Evolutionary conservation across 2,329 filamentous ascomycete genomes (phyloP).

Genomic region (Colletotrichum brevisporum): DNA sequence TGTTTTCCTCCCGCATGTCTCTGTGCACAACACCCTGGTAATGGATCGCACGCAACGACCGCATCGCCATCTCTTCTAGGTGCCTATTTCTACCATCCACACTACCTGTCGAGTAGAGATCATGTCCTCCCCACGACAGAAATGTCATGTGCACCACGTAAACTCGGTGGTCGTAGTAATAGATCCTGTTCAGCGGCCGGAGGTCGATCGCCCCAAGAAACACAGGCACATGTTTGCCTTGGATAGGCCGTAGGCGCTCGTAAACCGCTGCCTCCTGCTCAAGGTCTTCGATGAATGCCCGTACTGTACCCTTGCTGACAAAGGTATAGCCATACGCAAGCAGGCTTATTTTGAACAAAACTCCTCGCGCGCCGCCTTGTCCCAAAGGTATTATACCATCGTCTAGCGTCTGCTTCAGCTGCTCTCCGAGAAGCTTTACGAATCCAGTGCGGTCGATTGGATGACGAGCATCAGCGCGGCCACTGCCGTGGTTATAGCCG

Average conservation of each 20-base stretch:
- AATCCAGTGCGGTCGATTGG: slow-evolving; percentile 47
- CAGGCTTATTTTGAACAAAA: slow-evolving; percentile 58
- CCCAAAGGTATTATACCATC: slow-evolving; percentile 48
- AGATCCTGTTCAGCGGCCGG: slow-evolving; percentile 47
- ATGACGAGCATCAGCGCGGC: slow-evolving; percentile 42
- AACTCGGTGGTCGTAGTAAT: slow-evolving; percentile 51
- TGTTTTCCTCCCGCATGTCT: slow-evolving; percentile 46
- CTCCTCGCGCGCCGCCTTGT: slow-evolving; percentile 52
- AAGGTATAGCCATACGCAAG: slow-evolving; percentile 59
- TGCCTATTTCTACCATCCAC: neutral
- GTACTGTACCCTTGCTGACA: slow-evolving; percentile 56
- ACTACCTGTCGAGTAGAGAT: neutral
- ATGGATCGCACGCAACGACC: slow-evolving; percentile 44
- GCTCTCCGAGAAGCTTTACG: slow-evolving; percentile 48
- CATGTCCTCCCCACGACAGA: slow-evolving; percentile 52
- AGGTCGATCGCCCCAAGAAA: slow-evolving; percentile 56
- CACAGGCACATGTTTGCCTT: slow-evolving; percentile 52
- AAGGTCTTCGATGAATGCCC: slow-evolving; percentile 50
- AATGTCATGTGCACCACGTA: slow-evolving; percentile 51
- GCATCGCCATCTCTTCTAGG: slow-evolving; percentile 37
- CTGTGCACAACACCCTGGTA: slow-evolving; percentile 46
- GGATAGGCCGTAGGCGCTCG: too few species aligned
- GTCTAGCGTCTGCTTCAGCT: slow-evolving; percentile 49
- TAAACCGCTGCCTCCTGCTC: slow-evolving; percentile 53
- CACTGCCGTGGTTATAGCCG: slow-evolving; percentile 45